Evolutionary conservation across 2,329 filamentous ascomycete species (phyloP), one percentile per base, ranked within the genome.

Genomic region (Aulographum hederae): DNA sequence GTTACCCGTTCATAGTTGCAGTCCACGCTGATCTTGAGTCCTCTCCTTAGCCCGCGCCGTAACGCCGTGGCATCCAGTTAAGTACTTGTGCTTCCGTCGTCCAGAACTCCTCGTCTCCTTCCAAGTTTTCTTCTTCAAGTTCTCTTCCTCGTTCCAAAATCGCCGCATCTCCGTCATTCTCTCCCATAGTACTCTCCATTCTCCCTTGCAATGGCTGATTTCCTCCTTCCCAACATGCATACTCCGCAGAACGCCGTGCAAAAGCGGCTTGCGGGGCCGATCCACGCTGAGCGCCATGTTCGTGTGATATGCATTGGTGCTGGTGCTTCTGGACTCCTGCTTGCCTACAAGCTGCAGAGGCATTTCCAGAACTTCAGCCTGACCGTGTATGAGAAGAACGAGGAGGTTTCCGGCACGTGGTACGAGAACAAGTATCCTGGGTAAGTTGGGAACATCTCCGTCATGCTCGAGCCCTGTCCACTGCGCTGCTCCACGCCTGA

Each of bases 351-450:
- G 43, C 44, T 64, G 5, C 53, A 54, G 35, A 49, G 48, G 18
- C 51, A 55, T 20, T 60, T 65, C 33, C 41, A 41, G 8, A 57
- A 61, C 36, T 60, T 53, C 43, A 48, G 40, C 8, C 43, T 52
- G 32, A 45, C 45, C 6, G 44, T 64, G 3, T 65, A 60, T 36
- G 62, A 67, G 39, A 64, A 64, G 43, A 64, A 65, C 36, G 32
- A 46, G 2, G 54, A 56, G 26, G 45, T 65, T 1, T 50, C 52
- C 2, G 63, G 63, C 4, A 66, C 63, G 3, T 67, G 63, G 63
- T 61, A 46, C 26, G 63, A 66, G 42, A 67, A 67, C 43, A 47
- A 49, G 38, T 56, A 56, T 37, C 51, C 52, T n/a, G 51, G 52
- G 42, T 52, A 44, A 35, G 48, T 44, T 20, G 25, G 34, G 14